phyloP scores from a whole-genome alignment of 2,329 filamentous ascomycete species.

The Colletotrichum australisinense region DNA sequence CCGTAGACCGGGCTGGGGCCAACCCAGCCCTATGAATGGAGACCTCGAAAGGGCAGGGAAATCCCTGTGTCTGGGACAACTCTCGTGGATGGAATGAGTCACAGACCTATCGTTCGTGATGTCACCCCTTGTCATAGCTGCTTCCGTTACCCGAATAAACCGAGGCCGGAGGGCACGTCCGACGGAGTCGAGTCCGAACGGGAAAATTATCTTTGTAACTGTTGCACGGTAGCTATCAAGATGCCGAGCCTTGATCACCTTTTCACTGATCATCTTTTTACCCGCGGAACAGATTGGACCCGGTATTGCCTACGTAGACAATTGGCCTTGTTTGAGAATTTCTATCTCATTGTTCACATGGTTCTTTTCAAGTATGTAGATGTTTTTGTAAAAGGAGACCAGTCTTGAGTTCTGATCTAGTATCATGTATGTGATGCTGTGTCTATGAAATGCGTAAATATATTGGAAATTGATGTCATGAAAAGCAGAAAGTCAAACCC shows the following conservation, averaged over 20 bases:
- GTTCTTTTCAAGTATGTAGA: no score
- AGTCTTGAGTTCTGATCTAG: no score
- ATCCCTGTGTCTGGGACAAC: not conserved
- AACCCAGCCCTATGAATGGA: not conserved
- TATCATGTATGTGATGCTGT: no score
- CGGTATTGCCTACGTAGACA: fast-evolving
- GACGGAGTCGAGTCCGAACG: not conserved
- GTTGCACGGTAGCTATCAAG: not conserved
- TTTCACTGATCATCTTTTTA: no score
- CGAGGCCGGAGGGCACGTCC: not conserved
- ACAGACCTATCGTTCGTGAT: constrained; percentile 1
- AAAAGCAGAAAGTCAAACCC: no score
- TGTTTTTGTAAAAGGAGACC: no score
- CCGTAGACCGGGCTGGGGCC: not conserved
- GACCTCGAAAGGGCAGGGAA: not conserved
- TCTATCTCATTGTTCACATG: not conserved
- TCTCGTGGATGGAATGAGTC: not conserved
- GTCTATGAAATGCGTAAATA: no score
- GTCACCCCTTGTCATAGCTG: not conserved
- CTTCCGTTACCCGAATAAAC: not conserved
- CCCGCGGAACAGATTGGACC: not conserved
- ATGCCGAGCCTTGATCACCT: no score
- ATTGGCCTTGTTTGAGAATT: no score
- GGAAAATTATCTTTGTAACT: not conserved
- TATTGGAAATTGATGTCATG: no score